These are phyloP conservation scores for Leccinum griseonigrum DNA, from an alignment of 1,284 basidiomycete species.

Conservation along the genomic window DNA sequence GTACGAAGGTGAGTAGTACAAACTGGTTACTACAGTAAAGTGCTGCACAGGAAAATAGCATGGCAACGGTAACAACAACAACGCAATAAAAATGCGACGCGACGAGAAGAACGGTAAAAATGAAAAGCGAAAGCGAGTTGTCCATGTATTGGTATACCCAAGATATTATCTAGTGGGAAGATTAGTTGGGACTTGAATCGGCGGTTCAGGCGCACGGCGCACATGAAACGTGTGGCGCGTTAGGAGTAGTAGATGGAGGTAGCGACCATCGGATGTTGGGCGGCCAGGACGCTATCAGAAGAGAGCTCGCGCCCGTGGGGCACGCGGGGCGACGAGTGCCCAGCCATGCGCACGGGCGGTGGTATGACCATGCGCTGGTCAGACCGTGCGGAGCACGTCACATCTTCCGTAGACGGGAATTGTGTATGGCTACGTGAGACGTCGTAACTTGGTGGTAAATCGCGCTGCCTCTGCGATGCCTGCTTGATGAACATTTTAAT, in stretches of 20 bases:
- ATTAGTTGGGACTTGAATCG: not conserved
- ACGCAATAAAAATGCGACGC: not conserved
- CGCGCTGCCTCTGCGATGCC: conserved; percentile 11
- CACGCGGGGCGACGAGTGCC: conserved; percentile 9
- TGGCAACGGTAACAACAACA: not conserved
- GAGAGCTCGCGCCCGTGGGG: conserved; percentile 25
- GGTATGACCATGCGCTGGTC: conserved; percentile 11
- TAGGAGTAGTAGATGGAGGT: conserved; percentile 19
- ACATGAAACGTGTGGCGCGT: conserved; percentile 4
- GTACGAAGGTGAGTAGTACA: not conserved
- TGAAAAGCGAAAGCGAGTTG: not conserved
- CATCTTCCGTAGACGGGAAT: conserved; percentile 9
- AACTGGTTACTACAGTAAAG: not conserved
- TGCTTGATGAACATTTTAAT: conserved; percentile 4
- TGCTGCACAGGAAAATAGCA: not conserved
- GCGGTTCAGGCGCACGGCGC: conserved; percentile 1
- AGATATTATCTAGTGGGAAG: conserved; percentile 1
- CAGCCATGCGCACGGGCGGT: conserved; percentile 13
- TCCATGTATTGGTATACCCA: not conserved
- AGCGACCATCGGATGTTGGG: conserved; percentile 27
- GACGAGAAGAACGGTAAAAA: not conserved
- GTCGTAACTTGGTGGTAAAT: conserved; percentile 26
- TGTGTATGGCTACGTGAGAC: conserved; percentile 10
- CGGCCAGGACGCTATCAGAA: conserved; percentile 25
- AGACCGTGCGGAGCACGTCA: not conserved